phyloP scores from a whole-genome alignment of 83 land plant species.

The Picea abies region DNA sequence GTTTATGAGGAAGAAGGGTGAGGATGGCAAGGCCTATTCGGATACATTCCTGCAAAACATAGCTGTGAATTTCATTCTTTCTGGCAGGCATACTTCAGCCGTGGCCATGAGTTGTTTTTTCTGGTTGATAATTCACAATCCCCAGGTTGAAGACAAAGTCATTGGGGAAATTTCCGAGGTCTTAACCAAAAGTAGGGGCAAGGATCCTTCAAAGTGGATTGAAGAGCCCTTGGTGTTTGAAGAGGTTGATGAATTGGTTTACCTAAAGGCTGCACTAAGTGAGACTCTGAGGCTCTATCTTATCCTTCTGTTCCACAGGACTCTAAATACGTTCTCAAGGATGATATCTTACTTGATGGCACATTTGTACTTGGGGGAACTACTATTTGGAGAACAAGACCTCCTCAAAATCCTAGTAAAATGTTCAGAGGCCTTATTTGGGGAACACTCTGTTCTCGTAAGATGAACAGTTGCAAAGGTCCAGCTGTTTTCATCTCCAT shows the following conservation, averaged over 20 bases:
- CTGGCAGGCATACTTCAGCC: slow-evolving; percentile 82
- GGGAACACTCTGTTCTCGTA: too few species aligned
- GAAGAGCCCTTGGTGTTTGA: slow-evolving; percentile 41
- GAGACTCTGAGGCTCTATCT: slow-evolving; percentile 36
- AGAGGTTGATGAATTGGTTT: slow-evolving; percentile 46
- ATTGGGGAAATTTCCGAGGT: background rate
- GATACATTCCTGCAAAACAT: slow-evolving; percentile 47
- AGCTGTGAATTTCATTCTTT: slow-evolving; percentile 70
- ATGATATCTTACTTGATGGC: slow-evolving; percentile 44
- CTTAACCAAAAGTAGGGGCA: slow-evolving; percentile 1
- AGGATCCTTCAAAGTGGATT: background rate
- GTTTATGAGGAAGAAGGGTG: slow-evolving; percentile 59
- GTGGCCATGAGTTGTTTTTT: slow-evolving; percentile 79
- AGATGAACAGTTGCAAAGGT: too few species aligned
- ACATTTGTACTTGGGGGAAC: slow-evolving; percentile 14
- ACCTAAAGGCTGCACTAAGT: slow-evolving; percentile 39
- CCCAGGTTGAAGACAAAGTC: background rate
- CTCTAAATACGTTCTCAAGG: slow-evolving; percentile 28
- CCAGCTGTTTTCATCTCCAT: too few species aligned
- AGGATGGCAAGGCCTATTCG: slow-evolving; percentile 36
- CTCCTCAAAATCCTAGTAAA: too few species aligned
- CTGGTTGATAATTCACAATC: slow-evolving; percentile 40
- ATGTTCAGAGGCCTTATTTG: too few species aligned
- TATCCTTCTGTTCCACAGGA: slow-evolving; percentile 46
- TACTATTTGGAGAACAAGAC: too few species aligned